Evolutionary conservation across 2,329 filamentous ascomycete genomes (phyloP).

Genomic region (Diaporthe nobilis): DNA sequence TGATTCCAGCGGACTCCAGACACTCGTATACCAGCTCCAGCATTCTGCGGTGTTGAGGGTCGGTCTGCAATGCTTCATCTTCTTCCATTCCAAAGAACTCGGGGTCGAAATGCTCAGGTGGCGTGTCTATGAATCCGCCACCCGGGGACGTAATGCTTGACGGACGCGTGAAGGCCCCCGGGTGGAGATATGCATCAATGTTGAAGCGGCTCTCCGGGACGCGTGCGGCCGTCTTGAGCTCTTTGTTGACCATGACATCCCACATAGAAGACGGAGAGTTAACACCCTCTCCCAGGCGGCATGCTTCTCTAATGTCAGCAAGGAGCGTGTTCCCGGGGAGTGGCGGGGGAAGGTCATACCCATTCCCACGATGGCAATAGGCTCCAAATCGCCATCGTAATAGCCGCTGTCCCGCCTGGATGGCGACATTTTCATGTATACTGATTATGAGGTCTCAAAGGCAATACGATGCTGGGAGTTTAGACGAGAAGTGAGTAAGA

Average conservation of each 20-base stretch:
- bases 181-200: not conserved
- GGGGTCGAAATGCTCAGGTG: not conserved
- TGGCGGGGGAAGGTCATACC: not conserved
- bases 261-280: not conserved
- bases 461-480: not conserved
- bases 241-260: not conserved
- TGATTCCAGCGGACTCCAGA: not conserved
- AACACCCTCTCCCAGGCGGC: not conserved
- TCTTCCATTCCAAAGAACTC: not conserved
- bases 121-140: not conserved
- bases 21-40: not conserved
- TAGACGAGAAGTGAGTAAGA: not conserved
- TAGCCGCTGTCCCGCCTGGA: not conserved
- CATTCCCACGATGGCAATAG: conserved; percentile 11
- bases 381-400: conserved; percentile 1
- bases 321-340: not conserved
- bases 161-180: not conserved
- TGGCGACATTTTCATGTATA: not conserved
- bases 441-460: not conserved
- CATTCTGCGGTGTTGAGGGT: conserved; percentile 1
- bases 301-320: not conserved
- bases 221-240: not conserved
- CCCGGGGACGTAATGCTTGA: not conserved
- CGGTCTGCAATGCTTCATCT: not conserved
- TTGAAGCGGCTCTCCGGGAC: not conserved